Evolutionary conservation across 176 grass and related monocot genomes (phyloP).

Genomic region (Triticum monococcum): DNA sequence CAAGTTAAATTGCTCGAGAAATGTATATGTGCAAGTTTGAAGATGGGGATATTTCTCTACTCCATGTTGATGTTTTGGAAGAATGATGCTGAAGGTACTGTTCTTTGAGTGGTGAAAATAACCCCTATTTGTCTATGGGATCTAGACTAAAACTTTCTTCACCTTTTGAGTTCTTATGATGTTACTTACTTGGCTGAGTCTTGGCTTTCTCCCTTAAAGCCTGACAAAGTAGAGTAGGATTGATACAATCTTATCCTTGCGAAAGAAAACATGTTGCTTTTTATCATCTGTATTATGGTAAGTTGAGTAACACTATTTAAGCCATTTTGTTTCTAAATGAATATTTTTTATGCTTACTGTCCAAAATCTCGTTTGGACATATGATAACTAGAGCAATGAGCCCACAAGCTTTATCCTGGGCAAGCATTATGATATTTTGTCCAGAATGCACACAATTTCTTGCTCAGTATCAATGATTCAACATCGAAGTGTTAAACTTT

Average conservation of each 20-base stretch:
- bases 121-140: constrained; percentile 10
- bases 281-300: constrained; percentile 1
- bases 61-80: constrained; percentile 74
- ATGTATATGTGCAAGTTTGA: constrained; percentile 52
- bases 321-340: constrained; percentile 1
- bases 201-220: not conserved
- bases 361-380: not conserved
- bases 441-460: not conserved
- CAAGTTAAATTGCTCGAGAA: constrained; percentile 90
- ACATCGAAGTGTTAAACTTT: not conserved
- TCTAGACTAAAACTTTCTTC: not conserved
- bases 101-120: constrained; percentile 19
- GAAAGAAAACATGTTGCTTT: not conserved
- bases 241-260: not conserved
- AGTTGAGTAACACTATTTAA: not conserved
- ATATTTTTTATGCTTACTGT: not conserved
- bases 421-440: not conserved
- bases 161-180: not conserved
- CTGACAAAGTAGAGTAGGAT: not conserved
- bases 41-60: constrained; percentile 75
- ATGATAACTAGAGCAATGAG: not conserved
- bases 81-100: constrained; percentile 64
- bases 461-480: not conserved
- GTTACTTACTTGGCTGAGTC: not conserved
- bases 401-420: not conserved